A percentile compares a stretch with the other conserved stretches of the same genome.
Evolutionary conservation across 2,329 filamentous ascomycete genomes (phyloP).

Genomic region (Botryotinia narcissicola): DNA sequence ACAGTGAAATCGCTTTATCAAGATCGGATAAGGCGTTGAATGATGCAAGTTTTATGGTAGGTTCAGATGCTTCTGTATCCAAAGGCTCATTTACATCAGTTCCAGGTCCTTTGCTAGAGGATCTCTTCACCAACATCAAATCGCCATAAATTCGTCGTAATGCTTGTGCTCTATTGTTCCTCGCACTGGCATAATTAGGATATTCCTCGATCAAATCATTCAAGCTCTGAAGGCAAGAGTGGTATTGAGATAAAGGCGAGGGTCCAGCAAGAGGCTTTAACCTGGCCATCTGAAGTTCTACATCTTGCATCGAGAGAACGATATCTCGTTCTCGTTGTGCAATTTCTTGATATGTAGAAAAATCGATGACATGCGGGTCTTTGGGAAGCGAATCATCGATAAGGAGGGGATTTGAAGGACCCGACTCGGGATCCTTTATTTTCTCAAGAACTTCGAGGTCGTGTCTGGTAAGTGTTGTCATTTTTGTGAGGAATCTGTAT

Average conservation of each 20-base stretch:
- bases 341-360: constrained; percentile 50
- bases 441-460: constrained; percentile 64
- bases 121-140: constrained; percentile 9
- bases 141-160: constrained; percentile 62
- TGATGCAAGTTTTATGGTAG: constrained; percentile 43
- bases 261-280: constrained; percentile 37
- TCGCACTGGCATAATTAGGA: constrained; percentile 68
- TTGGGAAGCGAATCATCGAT: constrained; percentile 51
- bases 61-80: constrained; percentile 44
- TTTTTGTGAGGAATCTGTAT: constrained; percentile 40
- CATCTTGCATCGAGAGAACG: constrained; percentile 52
- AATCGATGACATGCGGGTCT: constrained; percentile 56
- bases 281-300: constrained; percentile 47
- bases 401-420: constrained; percentile 53
- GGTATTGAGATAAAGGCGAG: constrained; percentile 46
- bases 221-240: constrained; percentile 49
- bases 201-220: constrained; percentile 54
- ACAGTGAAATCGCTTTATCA: constrained; percentile 55
- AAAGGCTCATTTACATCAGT: constrained; percentile 20
- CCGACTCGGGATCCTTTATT: constrained; percentile 64
- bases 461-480: constrained; percentile 53
- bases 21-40: constrained; percentile 51
- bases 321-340: constrained; percentile 52
- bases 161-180: constrained; percentile 73
- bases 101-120: neutral